These are phyloP conservation scores for Chlorella sp. DNA, from an alignment of 139 green algal genomes.

Conservation along the genomic window DNA sequence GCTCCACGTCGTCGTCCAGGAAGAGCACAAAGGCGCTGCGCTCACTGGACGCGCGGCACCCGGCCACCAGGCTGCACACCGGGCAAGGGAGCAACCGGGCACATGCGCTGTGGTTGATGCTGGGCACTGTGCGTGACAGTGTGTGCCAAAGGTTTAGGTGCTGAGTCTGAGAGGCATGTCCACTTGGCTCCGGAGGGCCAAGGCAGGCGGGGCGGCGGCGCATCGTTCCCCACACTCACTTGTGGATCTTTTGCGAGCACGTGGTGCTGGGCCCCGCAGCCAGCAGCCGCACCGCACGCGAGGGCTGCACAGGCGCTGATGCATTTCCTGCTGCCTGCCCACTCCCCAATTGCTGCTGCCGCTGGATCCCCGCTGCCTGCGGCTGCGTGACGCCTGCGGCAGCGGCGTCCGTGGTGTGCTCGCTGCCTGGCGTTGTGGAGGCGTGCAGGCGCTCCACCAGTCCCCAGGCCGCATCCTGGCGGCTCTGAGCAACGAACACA, in stretches of 20 bases:
- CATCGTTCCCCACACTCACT: too few relatives aligned
- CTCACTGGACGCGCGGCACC: not conserved
- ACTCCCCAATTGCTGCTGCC: not conserved
- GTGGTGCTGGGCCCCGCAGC: not conserved
- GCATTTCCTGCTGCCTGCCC: too few relatives aligned
- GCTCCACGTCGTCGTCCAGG: constrained; percentile 88
- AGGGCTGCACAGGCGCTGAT: not conserved
- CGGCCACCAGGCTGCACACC: not conserved
- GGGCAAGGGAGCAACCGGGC: not conserved
- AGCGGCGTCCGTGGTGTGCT: too few relatives aligned
- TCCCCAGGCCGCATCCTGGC: not conserved
- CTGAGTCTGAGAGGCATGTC: too few relatives aligned
- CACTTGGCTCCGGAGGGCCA: too few relatives aligned
- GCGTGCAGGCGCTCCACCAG: not conserved
- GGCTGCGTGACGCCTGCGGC: too few relatives aligned
- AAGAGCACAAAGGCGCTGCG: constrained; percentile 66
- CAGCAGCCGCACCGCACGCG: not conserved
- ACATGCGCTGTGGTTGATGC: too few relatives aligned
- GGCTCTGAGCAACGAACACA: not conserved
- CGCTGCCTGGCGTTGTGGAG: not conserved
- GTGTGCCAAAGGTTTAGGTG: too few relatives aligned
- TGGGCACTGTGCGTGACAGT: too few relatives aligned
- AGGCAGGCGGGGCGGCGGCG: too few relatives aligned
- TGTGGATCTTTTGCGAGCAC: constrained; percentile 2
- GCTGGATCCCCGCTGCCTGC: not conserved